Evolutionary conservation across 495 filamentous ascomycete species (phyloP), one percentile per base, ranked within the genome.

Genomic region (Xylaria nigripes): DNA sequence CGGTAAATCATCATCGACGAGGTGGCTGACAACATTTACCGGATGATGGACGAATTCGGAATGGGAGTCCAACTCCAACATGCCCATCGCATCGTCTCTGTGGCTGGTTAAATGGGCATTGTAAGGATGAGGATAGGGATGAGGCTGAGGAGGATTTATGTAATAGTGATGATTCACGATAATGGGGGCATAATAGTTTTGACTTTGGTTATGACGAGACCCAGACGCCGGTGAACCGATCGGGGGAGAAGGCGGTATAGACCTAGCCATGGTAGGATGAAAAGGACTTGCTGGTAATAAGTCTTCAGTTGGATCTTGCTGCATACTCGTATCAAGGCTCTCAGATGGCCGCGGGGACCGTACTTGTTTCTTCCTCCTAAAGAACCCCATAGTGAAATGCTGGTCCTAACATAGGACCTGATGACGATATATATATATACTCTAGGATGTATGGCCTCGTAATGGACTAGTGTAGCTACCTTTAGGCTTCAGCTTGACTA

Each of bases 141-240:
- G 66, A 41, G 66, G 10, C 5, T 30, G 43, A 15, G 62, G 59
- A 5, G 69, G 56, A 2, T 61, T 62, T 6, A 74, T 54, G 49
- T 76, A 77, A 45, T 77, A 77, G 53, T 77, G 61, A 30, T 77
- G 74, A 56, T 76, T 75, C 51, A 77, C 71, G 24, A 77, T 64
- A 41, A 77, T 72, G 38, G 73, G 70, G 12, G 62, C 57, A 55
- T 67, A 68, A 30, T 27, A 19, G 21, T 32, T 27, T 32, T 51
- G 30, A 16, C 45, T 48, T 38, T 62, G 65, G 19, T 57, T 57
- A 44, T 70, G 68, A 47, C 58, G 65, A 18, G 57, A 57, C 50
- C 59, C 47, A 15, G 61, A 55, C n/a, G 63, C 13, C 27, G 34
- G 22, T 3, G 61, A 25, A 29, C 42, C 52, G 18, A 29, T 50